Conservation (phyloP, 768 basidiomycete genomes). For the Amanita phalloides region DNA sequence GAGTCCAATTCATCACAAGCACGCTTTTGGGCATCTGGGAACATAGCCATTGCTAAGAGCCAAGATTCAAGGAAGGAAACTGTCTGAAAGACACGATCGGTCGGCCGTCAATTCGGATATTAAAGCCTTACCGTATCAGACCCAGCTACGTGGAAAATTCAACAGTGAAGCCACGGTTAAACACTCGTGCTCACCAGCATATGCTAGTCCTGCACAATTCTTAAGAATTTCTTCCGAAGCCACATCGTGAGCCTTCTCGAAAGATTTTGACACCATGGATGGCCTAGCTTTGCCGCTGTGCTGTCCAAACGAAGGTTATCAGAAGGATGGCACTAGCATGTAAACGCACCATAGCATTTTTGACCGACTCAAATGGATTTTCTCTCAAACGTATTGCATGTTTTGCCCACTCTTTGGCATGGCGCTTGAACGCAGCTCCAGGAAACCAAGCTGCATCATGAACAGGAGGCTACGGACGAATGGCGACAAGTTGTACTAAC, state of each 20-base stretch:
- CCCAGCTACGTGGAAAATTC: constrained; percentile 16
- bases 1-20: constrained; percentile 34
- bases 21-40: constrained; percentile 29
- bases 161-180: not conserved
- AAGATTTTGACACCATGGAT: constrained; percentile 17
- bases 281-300: constrained; percentile 12
- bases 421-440: constrained; percentile 22
- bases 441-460: constrained; percentile 24
- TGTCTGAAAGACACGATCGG: constrained; percentile 13
- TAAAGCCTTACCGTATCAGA: constrained; percentile 18
- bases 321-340: not conserved
- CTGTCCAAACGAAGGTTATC: constrained; percentile 6
- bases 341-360: constrained; percentile 14
- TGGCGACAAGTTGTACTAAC: constrained; percentile 8
- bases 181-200: constrained; percentile 19
- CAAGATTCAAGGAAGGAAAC: constrained; percentile 3
- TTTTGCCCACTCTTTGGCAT: constrained; percentile 16
- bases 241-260: constrained; percentile 13
- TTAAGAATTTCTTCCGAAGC: constrained; percentile 23
- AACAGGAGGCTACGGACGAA: not conserved
- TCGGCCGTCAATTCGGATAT: not conserved
- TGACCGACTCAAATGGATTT: constrained; percentile 18
- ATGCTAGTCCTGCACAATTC: constrained; percentile 30
- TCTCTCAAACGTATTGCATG: constrained; percentile 13
- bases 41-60: constrained; percentile 19